Evolutionary conservation across 352 stramenopile genomes (phyloP).

Genomic region (Phytopythium delawarense): DNA sequence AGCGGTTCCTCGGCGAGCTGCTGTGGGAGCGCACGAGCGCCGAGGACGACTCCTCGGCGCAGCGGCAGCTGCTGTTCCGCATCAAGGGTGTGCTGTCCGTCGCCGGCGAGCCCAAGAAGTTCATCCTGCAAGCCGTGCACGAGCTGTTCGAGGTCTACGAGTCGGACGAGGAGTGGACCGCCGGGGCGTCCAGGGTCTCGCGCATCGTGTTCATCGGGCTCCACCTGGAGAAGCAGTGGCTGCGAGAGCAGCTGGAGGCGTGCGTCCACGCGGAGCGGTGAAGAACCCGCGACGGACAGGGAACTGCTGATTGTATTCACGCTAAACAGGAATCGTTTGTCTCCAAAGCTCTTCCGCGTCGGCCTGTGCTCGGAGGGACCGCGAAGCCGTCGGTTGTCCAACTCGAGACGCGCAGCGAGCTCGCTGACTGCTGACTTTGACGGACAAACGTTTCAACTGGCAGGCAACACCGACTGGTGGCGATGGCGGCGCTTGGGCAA

Average conservation of each 20-base stretch:
- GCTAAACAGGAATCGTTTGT: background rate
- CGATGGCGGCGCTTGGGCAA: background rate
- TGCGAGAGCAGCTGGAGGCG: slow-evolving; percentile 28
- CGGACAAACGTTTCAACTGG: background rate
- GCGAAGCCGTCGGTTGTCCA: no score
- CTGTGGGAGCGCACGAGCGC: slow-evolving; percentile 57
- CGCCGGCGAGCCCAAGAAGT: slow-evolving; percentile 48
- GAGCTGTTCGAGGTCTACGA: slow-evolving; percentile 78
- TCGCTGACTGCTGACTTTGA: background rate
- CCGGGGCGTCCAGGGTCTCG: slow-evolving; percentile 19
- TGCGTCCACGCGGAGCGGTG: slow-evolving; percentile 21
- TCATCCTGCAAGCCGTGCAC: slow-evolving; percentile 79
- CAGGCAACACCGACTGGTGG: background rate
- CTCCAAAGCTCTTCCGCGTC: background rate
- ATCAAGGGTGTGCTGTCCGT: slow-evolving; percentile 72
- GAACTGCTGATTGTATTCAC: background rate
- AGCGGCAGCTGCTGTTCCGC: slow-evolving; percentile 53
- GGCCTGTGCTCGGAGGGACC: background rate
- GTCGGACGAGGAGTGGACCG: slow-evolving; percentile 49
- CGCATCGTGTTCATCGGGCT: slow-evolving; percentile 75
- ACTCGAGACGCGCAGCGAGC: no score
- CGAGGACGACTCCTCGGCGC: slow-evolving; percentile 6
- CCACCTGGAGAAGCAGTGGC: slow-evolving; percentile 32
- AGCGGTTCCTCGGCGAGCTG: slow-evolving; percentile 66
- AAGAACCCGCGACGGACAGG: background rate